Conservation (phyloP, 2,329 filamentous ascomycete species). For the Aspergillus clavatus region DNA sequence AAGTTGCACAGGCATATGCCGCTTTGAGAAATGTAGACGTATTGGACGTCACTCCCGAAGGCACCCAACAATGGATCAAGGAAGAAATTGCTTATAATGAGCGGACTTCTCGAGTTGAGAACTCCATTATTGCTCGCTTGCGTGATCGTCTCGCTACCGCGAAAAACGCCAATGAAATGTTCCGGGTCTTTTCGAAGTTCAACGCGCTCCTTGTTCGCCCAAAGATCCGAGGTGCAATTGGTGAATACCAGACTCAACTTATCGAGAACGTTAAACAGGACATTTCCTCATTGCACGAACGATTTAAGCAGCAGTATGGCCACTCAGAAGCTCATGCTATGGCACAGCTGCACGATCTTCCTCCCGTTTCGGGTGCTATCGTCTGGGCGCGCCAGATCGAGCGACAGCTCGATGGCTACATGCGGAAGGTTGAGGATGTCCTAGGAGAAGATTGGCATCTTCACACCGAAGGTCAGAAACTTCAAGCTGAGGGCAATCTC, state of each 20-base stretch:
- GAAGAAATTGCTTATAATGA: constrained; percentile 97
- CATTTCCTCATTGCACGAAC: constrained; percentile 86
- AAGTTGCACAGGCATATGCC: constrained; percentile 91
- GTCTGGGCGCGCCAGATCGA: constrained; percentile 98
- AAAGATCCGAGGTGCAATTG: constrained; percentile 97
- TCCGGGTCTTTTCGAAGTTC: constrained; percentile 98
- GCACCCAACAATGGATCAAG: constrained; percentile 85
- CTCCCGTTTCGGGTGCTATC: constrained; percentile 92
- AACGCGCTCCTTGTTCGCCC: constrained; percentile 96
- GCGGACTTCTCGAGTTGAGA: constrained; percentile 92
- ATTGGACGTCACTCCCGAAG: constrained; percentile 83
- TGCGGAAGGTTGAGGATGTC: constrained; percentile 99
- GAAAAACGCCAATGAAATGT: constrained; percentile 99
- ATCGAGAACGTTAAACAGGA: constrained; percentile 98
- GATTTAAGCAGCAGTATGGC: constrained; percentile 98
- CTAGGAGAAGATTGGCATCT: constrained; percentile 91
- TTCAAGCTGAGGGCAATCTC: constrained; percentile 83
- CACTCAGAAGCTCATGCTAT: constrained; percentile 97
- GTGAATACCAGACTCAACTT: constrained; percentile 95
- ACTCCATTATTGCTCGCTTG: constrained; percentile 93
- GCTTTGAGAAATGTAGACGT: constrained; percentile 92
- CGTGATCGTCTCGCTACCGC: constrained; percentile 90
- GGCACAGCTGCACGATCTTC: constrained; percentile 92
- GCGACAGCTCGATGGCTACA: constrained; percentile 89
- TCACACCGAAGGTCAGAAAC: constrained; percentile 89